A percentile compares a stretch with the other conserved stretches of the same genome.
Evolutionary conservation across 805 yeast genomes (phyloP).

Genomic region (Zygosaccharomyces rouxii): DNA sequence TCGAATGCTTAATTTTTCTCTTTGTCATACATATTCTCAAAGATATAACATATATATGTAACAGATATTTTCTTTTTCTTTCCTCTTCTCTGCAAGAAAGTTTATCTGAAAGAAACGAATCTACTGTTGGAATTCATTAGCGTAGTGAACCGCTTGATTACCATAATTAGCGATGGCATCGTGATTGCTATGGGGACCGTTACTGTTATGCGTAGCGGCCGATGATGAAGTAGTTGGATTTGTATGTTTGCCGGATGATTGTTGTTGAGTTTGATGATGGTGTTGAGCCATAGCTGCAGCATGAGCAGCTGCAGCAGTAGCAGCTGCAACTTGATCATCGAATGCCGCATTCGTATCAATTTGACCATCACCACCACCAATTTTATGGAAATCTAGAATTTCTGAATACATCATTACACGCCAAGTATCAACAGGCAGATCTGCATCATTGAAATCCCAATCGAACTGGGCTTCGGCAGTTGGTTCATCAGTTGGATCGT

Average conservation of each 20-base stretch:
- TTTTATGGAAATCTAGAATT: slow-evolving; percentile 92
- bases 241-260: slow-evolving; percentile 1
- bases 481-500: slow-evolving; percentile 97
- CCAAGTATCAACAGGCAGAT: slow-evolving; percentile 96
- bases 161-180: slow-evolving; percentile 30
- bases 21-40: background rate
- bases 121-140: slow-evolving; percentile 32
- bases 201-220: background rate
- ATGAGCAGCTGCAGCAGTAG: slow-evolving; percentile 36
- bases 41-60: background rate
- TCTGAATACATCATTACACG: slow-evolving; percentile 98
- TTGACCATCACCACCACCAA: slow-evolving; percentile 46
- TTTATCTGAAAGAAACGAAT: background rate
- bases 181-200: background rate
- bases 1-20: background rate
- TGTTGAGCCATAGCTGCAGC: slow-evolving; percentile 33
- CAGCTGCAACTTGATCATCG: slow-evolving; percentile 37
- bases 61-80: slow-evolving; percentile 10
- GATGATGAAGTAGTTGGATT: slow-evolving; percentile 1
- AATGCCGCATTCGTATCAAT: slow-evolving; percentile 35
- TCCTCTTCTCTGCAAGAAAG: slow-evolving; percentile 5
- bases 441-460: slow-evolving; percentile 98
- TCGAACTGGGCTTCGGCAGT: slow-evolving; percentile 88
- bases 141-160: slow-evolving; percentile 34
- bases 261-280: slow-evolving; percentile 14